Base-by-base conservation (phyloP, 1,139 yeast genomes). In the Pichia sp. region DNA sequence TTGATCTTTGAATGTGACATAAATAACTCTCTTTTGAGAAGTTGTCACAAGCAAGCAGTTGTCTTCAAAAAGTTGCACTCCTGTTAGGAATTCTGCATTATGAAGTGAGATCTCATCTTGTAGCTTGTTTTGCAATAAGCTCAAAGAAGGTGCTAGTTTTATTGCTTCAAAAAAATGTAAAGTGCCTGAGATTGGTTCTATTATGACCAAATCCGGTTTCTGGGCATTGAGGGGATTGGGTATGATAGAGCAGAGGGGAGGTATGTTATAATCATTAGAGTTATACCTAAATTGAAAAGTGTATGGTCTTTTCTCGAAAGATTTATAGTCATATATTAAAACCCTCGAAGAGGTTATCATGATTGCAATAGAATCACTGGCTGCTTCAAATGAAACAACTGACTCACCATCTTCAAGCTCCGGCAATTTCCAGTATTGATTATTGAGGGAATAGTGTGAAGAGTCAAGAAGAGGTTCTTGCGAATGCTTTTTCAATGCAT, bases 21-120 rank as follows among this genome's bases (percentile, higher is more conserved):
- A 73, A 12, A 86, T 68, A 49, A 86, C 80, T 58, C 95, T 73
- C 43, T 89, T 90, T 63, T 80, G 75, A 6, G 90, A 81, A 0
- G 97, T 89, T 6, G 91, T 80, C 10, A 87, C 68, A 1, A 85
- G 75, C 6, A 90, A 72, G 1, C 96, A 96, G 3, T 87, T 83
- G 0, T 95, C 93, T 61, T 87, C 92, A 16, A 85, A 77, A 59
- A 80, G 81, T 58, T 83, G 80, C 2, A 85, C 79, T 47, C 76
- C 67, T 1, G 83, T 80, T 30, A 89, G 74, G 50, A 70, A 70
- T 65, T 88, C 95, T 33, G 80, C 78, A 49, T 75, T 76, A 9
- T 70, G 64, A 16, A 84, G 66, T 4, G 72, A 73, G 33, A 82
- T 59, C 6, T 63, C 60, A n/a, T 72, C 62, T 5, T 50, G 38